phyloP scores from a whole-genome alignment of 495 filamentous ascomycete species.

The Extremus antarcticus region DNA sequence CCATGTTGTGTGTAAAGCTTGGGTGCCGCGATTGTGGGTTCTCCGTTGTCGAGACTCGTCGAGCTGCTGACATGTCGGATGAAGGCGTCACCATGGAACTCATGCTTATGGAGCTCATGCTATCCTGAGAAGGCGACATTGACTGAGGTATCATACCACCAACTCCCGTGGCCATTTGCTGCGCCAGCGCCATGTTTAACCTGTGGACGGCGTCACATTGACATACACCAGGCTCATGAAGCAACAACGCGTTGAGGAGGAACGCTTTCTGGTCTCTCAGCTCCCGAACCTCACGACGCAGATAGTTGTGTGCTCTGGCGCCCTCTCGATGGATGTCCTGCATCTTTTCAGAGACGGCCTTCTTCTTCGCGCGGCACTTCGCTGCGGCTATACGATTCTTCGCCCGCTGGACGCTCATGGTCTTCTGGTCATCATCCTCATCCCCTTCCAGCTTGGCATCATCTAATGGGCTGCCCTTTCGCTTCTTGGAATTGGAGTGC shows the following conservation, averaged over 20 bases:
- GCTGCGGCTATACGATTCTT: constrained; percentile 74
- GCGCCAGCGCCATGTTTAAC: constrained; percentile 11
- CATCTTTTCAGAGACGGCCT: constrained; percentile 37
- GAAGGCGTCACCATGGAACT: not conserved
- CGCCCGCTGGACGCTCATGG: constrained; percentile 38
- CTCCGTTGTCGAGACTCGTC: not conserved
- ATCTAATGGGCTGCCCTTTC: not conserved
- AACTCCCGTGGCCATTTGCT: not conserved
- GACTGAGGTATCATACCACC: not conserved
- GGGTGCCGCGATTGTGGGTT: too few species aligned
- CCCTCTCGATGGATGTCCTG: constrained; percentile 21
- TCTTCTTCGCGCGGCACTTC: constrained; percentile 84
- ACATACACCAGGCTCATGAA: constrained; percentile 29
- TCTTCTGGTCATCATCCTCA: constrained; percentile 8
- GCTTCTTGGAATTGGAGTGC: constrained; percentile 12
- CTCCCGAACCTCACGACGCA: constrained; percentile 34
- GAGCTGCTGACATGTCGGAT: not conserved
- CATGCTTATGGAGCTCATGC: too few species aligned
- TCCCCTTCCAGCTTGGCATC: not conserved
- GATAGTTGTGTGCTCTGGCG: constrained; percentile 21
- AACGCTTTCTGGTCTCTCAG: constrained; percentile 32
- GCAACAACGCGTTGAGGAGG: constrained; percentile 4
- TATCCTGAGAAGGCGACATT: not conserved
- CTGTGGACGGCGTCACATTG: constrained; percentile 21
- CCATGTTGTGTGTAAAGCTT: too few species aligned